phyloP scores from a whole-genome alignment of 179 eudicot genomes.

The Beta lomatogona region DNA sequence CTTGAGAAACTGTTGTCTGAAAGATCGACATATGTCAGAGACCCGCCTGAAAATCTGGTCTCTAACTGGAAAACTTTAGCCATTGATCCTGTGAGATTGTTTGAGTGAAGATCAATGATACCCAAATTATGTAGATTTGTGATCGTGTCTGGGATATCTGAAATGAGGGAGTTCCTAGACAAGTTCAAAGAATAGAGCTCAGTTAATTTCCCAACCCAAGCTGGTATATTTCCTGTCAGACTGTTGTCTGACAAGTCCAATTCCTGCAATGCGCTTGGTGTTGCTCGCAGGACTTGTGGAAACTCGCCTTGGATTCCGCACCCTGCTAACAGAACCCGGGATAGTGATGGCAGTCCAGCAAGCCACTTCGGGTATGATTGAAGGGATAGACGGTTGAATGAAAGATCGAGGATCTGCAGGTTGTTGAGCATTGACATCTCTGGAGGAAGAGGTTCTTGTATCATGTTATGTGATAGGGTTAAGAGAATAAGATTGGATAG shows the following conservation, averaged over 20 bases:
- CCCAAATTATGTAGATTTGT: slow-evolving; percentile 32
- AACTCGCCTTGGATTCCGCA: slow-evolving; percentile 48
- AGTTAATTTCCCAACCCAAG: slow-evolving; percentile 51
- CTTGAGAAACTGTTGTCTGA: slow-evolving; percentile 48
- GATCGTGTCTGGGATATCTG: slow-evolving; percentile 46
- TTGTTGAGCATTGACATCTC: slow-evolving; percentile 45
- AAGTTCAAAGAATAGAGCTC: slow-evolving; percentile 52
- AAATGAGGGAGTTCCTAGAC: slow-evolving; percentile 43
- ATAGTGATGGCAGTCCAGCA: slow-evolving; percentile 45
- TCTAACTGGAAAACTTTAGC: slow-evolving; percentile 35
- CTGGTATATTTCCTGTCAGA: slow-evolving; percentile 51
- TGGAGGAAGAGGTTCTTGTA: slow-evolving; percentile 53
- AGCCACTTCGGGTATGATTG: slow-evolving; percentile 50
- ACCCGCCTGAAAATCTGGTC: slow-evolving; percentile 37
- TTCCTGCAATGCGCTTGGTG: slow-evolving; percentile 37
- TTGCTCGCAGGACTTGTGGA: slow-evolving; percentile 31
- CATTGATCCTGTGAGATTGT: slow-evolving; percentile 49
- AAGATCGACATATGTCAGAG: slow-evolving; percentile 44
- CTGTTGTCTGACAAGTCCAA: slow-evolving; percentile 57
- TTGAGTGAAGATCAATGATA: slow-evolving; percentile 60
- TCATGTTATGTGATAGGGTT: slow-evolving; percentile 43
- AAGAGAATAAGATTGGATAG: slow-evolving; percentile 41
- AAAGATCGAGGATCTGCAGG: slow-evolving; percentile 48
- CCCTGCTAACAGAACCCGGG: slow-evolving; percentile 47
- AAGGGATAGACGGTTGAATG: slow-evolving; percentile 49